A percentile compares a stretch with the other conserved stretches of the same genome.
These are phyloP conservation scores for Amanita inopinata DNA, from an alignment of 768 basidiomycete species.

Conservation along the genomic window DNA sequence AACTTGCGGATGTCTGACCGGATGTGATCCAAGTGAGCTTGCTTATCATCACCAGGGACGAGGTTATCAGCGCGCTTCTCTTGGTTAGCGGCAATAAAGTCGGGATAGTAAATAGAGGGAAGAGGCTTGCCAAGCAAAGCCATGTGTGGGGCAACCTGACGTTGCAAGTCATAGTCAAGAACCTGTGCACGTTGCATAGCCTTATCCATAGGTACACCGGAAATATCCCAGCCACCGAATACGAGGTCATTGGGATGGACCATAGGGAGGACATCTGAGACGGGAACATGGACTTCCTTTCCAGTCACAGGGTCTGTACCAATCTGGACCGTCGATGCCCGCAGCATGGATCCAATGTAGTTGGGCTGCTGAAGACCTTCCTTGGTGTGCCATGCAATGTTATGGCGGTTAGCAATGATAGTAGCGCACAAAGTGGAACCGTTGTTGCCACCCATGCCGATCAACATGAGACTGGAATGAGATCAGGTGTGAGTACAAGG, in stretches of 20 bases:
- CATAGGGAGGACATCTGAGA: constrained; percentile 92
- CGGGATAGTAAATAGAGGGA: constrained; percentile 94
- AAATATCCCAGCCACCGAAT: constrained; percentile 98
- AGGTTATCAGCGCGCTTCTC: constrained; percentile 93
- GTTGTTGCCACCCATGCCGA: constrained; percentile 97
- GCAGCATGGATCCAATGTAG: constrained; percentile 94
- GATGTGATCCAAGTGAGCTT: constrained; percentile 83
- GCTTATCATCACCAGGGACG: constrained; percentile 79
- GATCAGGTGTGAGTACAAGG: constrained; percentile 10
- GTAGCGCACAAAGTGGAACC: constrained; percentile 91
- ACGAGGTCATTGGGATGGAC: constrained; percentile 98
- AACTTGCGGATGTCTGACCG: constrained; percentile 91
- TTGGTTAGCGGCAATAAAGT: constrained; percentile 98
- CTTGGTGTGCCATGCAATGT: constrained; percentile 94
- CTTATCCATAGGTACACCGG: constrained; percentile 70
- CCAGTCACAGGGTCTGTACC: constrained; percentile 72
- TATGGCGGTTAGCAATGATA: constrained; percentile 91
- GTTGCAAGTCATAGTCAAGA: constrained; percentile 93
- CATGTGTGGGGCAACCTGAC: constrained; percentile 87
- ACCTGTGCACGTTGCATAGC: constrained; percentile 93
- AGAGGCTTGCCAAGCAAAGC: constrained; percentile 70
- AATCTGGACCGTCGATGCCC: constrained; percentile 90
- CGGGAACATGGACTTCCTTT: constrained; percentile 87
- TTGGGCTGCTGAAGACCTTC: constrained; percentile 87
- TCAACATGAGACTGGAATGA: constrained; percentile 80